A percentile compares a stretch with the other conserved stretches of the same genome.
Evolutionary conservation across 257 asterid species (phyloP).

Genomic region (Agastache rugosa): DNA sequence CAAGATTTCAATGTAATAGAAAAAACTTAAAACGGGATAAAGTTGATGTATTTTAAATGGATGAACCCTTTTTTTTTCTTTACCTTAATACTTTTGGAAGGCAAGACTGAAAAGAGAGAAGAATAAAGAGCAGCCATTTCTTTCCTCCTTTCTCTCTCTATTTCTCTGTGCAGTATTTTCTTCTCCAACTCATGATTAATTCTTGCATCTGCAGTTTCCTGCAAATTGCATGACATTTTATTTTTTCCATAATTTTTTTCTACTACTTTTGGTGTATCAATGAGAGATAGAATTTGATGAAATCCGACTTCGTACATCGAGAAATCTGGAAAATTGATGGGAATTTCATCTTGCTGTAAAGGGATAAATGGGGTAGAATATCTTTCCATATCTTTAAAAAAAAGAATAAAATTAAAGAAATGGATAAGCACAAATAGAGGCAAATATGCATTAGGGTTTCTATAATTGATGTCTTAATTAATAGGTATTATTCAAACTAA

Average conservation of each 20-base stretch:
- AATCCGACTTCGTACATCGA: slow-evolving; percentile 15
- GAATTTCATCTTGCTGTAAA: slow-evolving; percentile 9
- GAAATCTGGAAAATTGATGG: background rate
- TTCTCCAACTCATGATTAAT: slow-evolving; percentile 7
- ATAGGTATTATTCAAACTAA: background rate
- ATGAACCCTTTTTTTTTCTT: background rate
- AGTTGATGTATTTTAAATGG: no score
- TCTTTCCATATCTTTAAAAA: slow-evolving; percentile 12
- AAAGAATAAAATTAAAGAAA: background rate
- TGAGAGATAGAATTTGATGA: slow-evolving; percentile 3
- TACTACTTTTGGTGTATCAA: background rate
- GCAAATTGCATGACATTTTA: background rate
- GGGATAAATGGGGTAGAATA: background rate
- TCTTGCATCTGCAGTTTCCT: background rate
- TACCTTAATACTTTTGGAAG: slow-evolving; percentile 51
- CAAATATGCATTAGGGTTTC: slow-evolving; percentile 16
- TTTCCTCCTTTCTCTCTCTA: slow-evolving; percentile 58
- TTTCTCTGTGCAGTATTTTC: slow-evolving; percentile 46
- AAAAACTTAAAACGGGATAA: no score
- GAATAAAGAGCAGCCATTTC: slow-evolving; percentile 53
- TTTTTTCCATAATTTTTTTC: background rate
- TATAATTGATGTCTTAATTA: slow-evolving; percentile 1
- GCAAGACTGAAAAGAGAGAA: slow-evolving; percentile 53
- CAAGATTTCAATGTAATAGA: no score
- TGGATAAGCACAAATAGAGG: background rate